Base-by-base conservation (phyloP, 2,329 filamentous ascomycete genomes). In the Tolypocladium inflatum region DNA sequence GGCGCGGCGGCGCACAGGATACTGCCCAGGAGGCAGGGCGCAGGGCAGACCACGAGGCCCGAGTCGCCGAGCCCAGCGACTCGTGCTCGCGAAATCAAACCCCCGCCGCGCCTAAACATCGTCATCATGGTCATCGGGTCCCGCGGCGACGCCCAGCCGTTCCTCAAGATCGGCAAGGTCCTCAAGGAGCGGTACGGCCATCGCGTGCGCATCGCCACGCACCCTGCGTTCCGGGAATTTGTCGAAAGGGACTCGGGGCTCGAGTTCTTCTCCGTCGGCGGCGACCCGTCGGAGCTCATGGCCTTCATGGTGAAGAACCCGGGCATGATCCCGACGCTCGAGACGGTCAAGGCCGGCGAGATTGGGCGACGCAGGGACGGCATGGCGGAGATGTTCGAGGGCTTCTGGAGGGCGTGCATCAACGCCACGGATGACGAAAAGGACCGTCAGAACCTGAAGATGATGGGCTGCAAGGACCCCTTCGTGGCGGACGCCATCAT, bases 251-350 rank as follows among this genome's bases (percentile, higher is more conserved):
- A 91, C 61, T 85, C 79, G 0, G 87, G 85, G 0, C 77, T 93
- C 0, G 89, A 93, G 64, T 93, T 93, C 73, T 93, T 92, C 71
- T 87, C 83, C 2, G 83, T 92, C 2, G 89, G 89, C 1, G 90
- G 90, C 2, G 86, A 93, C 64, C 90, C 90, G 2, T 84, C 86
- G 0, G 88, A 92, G 70, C 76, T 94, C 1, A 93, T 93, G 90
- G 86, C 88, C 0, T 93, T 91, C 70, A 93, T 94, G 90, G 88
- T 92, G 39, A 91, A 91, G 73, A 91, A 93, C 65, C 88, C 84
- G 0, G 88, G 89, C 4, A 78, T 93, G 70, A 88, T 94, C 2
- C 89, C 90, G 0, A 87, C 81, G 1, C 74, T 92, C 30, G 83
- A 89, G 61, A 87, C 87, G 0, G 81, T 93, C 57, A 86, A 83